Percentiles rank a stretch among this genome's conserved stretches.
These are phyloP conservation scores for Pseudonitzschia multiseries DNA, from an alignment of 108 stramenopile genomes.

Conservation along the genomic window DNA sequence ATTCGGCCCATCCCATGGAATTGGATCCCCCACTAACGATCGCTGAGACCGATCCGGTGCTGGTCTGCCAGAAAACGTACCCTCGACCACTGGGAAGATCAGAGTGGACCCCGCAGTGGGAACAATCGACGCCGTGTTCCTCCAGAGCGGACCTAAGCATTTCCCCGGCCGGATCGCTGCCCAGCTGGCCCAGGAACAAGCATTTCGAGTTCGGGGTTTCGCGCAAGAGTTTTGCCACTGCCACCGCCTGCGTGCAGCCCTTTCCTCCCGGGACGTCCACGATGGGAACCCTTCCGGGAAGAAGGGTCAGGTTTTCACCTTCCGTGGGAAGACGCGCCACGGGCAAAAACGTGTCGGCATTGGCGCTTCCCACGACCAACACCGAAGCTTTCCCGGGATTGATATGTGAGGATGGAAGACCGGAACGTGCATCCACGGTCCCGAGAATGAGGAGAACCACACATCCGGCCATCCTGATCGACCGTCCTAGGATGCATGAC, in stretches of 20 bases:
- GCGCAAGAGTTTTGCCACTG: constrained; percentile 48
- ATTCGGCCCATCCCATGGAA: constrained; percentile 56
- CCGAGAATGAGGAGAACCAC: too few relatives aligned
- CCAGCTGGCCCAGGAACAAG: constrained; percentile 71
- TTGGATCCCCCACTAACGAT: constrained; percentile 81
- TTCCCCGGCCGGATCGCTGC: constrained; percentile 53
- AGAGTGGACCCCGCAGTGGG: constrained; percentile 33
- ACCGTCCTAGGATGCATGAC: too few relatives aligned
- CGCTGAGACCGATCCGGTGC: constrained; percentile 69
- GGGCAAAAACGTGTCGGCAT: constrained; percentile 80
- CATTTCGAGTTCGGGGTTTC: neutral
- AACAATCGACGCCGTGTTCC: constrained; percentile 45
- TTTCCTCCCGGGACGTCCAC: constrained; percentile 79
- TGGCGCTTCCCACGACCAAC: constrained; percentile 72
- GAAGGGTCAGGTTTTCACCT: constrained; percentile 75
- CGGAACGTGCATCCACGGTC: too few relatives aligned
- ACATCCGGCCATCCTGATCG: too few relatives aligned
- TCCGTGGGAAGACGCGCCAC: constrained; percentile 62
- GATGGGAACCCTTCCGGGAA: constrained; percentile 34
- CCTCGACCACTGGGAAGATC: constrained; percentile 67
- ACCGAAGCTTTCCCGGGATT: constrained; percentile 17
- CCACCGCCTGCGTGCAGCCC: constrained; percentile 84
- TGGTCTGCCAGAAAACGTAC: constrained; percentile 62
- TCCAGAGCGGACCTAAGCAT: constrained; percentile 43
- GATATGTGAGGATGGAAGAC: neutral